Percentiles rank a stretch among this genome's conserved stretches.
phyloP scores from a whole-genome alignment of 2,329 filamentous ascomycete species.

The Apiospora kogelbergensis region DNA sequence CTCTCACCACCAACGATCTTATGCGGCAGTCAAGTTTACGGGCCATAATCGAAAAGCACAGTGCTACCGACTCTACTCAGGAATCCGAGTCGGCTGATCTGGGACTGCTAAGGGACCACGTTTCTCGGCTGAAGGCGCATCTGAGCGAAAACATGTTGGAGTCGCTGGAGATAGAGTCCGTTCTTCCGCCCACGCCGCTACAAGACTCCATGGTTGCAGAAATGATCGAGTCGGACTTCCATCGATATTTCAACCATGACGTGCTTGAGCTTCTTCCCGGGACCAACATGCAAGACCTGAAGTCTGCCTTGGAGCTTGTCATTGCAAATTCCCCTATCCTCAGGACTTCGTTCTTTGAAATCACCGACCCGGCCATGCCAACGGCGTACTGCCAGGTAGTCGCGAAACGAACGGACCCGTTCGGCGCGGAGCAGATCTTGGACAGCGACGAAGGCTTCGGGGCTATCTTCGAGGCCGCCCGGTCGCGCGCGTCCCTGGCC shows the following conservation, averaged over 20 bases:
- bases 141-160: conserved; percentile 32
- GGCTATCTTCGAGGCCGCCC: conserved; percentile 37
- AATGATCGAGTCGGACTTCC: conserved; percentile 74
- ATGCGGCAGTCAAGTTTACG: conserved; percentile 70
- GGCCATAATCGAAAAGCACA: conserved; percentile 46
- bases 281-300: conserved; percentile 57
- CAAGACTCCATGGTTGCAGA: conserved; percentile 86
- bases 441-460: conserved; percentile 33
- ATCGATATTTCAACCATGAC: conserved; percentile 84
- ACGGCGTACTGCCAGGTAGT: conserved; percentile 52
- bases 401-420: conserved; percentile 22
- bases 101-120: conserved; percentile 30
- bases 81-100: not conserved
- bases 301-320: conserved; percentile 61
- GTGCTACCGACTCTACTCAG: not conserved
- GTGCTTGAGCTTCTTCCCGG: conserved; percentile 59
- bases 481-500: conserved; percentile 34
- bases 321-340: conserved; percentile 66
- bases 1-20: conserved; percentile 71
- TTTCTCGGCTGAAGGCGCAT: conserved; percentile 22
- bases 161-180: conserved; percentile 47
- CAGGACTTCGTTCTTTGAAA: conserved; percentile 68
- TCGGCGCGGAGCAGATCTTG: conserved; percentile 25
- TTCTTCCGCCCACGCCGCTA: conserved; percentile 76
- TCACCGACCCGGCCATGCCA: conserved; percentile 60